Conservation (phyloP, 176 grass and related monocot species). For the Microstegium vimineum region DNA sequence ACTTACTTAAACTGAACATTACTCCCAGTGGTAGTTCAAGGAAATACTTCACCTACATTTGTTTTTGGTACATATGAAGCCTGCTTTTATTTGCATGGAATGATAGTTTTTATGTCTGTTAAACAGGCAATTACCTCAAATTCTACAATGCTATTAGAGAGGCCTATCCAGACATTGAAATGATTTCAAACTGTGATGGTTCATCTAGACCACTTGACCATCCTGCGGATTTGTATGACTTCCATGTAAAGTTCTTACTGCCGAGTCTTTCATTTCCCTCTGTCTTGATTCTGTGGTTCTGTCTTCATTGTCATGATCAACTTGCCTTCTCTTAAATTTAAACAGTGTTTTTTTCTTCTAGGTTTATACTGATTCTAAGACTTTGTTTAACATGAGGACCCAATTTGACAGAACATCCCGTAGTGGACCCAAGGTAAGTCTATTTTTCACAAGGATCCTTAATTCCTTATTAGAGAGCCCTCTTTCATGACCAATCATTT, state of each 20-base stretch:
- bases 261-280: conserved; percentile 5
- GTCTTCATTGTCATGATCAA: not conserved
- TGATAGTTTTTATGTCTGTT: conserved; percentile 30
- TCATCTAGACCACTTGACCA: conserved; percentile 69
- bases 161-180: conserved; percentile 81
- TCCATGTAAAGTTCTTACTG: conserved; percentile 59
- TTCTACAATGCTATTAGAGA: conserved; percentile 77
- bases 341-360: conserved; percentile 3
- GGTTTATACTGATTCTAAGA: conserved; percentile 75
- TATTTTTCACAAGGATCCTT: conserved; percentile 7
- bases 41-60: not conserved
- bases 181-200: conserved; percentile 87
- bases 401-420: conserved; percentile 57
- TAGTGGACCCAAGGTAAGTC: conserved; percentile 73
- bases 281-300: conserved; percentile 1
- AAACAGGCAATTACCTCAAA: conserved; percentile 80
- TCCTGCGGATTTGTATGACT: conserved; percentile 86
- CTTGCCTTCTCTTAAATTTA: not conserved
- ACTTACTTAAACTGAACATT: not conserved
- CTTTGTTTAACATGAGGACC: conserved; percentile 60
- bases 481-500: conserved; percentile 2
- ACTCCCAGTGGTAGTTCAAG: not conserved
- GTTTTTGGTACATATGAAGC: not conserved
- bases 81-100: not conserved
- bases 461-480: not conserved